Evolutionary conservation across 306 rosid genomes (phyloP), one percentile per base, ranked within the genome.

Genomic region (Acacia confusa): DNA sequence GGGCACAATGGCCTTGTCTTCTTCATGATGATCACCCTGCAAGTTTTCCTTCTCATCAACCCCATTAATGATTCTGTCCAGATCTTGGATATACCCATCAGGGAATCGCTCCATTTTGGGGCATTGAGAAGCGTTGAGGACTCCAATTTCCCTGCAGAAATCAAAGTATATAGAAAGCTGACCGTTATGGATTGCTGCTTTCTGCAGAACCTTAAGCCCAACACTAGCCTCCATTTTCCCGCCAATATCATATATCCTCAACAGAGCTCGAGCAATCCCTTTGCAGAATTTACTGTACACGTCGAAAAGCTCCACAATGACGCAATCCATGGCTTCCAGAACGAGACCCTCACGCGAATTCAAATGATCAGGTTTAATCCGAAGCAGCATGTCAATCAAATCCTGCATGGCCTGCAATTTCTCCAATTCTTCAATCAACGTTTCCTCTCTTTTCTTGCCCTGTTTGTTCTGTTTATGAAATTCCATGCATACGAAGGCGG

Each of bases 261-360:
- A 3, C 50, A 95, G 38, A 25, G 77, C 87, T 16, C 52, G 24
- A 4, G 91, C 94, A 14, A 93, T 88, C 71, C 75, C 90, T 52
- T 83, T 84, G 81, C 92, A 91, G 4, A 91, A 82, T 34, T 84
- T 85, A 71, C 92, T 84, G 72, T 95, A 89, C 20, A 90, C 81
- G 27, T 92, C 91, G 22, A 84, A 93, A 27, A 89, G 80, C 84
- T 95, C 99, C 1, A 88, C 85, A 8, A 92, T 47, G 4, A 93
- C 78, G 67, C 94, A 90, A 44, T 88, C 94, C 99, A 95, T 95
- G 0, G 99, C 99, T 43, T 95, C 99, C 19, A 89, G 82, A 22
- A 95, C 65, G 0, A 92, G 77, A 6, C 79, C 72, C 25, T 15
- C 81, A 28, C 74, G 75, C 81, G 80, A 78, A 10, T 72, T 44